These are phyloP conservation scores for Leonotis leonurus DNA, from an alignment of 257 asterid genomes.

Conservation along the genomic window DNA sequence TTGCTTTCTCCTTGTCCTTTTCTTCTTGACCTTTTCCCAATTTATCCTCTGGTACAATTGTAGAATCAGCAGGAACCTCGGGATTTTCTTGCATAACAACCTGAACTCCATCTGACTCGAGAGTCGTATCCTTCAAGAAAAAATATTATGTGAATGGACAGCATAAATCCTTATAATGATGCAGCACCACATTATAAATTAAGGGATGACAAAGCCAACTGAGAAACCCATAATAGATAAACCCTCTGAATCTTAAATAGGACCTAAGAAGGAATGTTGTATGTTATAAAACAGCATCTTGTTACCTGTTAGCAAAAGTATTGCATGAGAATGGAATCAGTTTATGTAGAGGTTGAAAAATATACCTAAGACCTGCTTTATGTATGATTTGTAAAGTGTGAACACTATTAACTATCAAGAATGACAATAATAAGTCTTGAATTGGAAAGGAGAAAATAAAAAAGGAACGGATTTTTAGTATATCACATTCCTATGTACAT, in stretches of 20 bases:
- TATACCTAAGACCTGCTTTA: background rate
- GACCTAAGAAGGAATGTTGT: background rate
- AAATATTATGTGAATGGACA: conserved; percentile 16
- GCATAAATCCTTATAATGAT: background rate
- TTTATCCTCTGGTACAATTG: conserved; percentile 47
- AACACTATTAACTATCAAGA: background rate
- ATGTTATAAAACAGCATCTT: background rate
- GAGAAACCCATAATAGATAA: conserved; percentile 7
- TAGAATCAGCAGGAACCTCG: conserved; percentile 57
- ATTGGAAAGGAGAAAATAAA: too few species aligned
- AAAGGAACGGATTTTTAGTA: too few species aligned
- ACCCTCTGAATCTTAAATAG: background rate
- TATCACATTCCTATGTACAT: background rate
- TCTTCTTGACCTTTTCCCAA: conserved; percentile 62
- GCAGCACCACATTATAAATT: conserved; percentile 7
- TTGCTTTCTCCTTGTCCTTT: conserved; percentile 59
- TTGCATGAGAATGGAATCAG: conserved; percentile 2
- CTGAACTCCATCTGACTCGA: conserved; percentile 61
- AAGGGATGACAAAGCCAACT: conserved; percentile 2
- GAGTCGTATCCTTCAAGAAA: conserved; percentile 58
- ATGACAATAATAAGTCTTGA: too few species aligned
- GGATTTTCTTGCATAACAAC: conserved; percentile 40
- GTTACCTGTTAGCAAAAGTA: background rate
- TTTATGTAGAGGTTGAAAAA: conserved; percentile 6
- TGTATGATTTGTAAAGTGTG: background rate